Base-by-base conservation (phyloP, 2,329 filamentous ascomycete genomes). In the Aspergillus eucalypticola region DNA sequence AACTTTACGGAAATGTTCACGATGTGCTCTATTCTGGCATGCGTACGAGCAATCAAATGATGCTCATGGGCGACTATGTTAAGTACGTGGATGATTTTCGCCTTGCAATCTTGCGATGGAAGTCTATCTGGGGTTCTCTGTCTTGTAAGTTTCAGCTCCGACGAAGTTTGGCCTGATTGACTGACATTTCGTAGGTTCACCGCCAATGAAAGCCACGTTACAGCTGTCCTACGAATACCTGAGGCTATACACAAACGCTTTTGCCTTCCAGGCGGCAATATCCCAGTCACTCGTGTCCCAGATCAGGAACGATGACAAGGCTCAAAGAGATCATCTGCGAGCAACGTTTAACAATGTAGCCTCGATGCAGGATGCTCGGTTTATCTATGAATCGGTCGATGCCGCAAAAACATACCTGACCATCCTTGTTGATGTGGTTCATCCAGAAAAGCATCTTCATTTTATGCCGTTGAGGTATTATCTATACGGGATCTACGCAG, bases 21-120 rank as follows among this genome's bases (percentile, higher is more conserved):
- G 88, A 91, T 67, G 86, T 90, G 0, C 75, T 91, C 1, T 91
- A 91, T 71, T 89, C 88, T 0, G 89, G 88, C 6, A 88, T 87
- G 54, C 86, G 86, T 17, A 87, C 88, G 44, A 87, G 87, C 58
- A 87, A 88, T 70, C 86, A 90, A 59, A 84, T 88, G 62, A 89
- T 90, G 75, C 78, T 89, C 27, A 87, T 87, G 68, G 88, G 88
- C 1, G 86, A 89, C 65, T 90, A 90, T 69, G 88, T 90, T 62
- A 87, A 90, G 69, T 90, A 90, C 64, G 88, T 91, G 63, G 89
- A 91, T 66, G 89, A 91, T 68, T 90, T 90, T 65, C 83, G 88
- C 3, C 82, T 84, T 1, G 86, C 87, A 2, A 87, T 90, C 10
- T 83, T 88, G 58, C 85, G 85, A 49, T 91, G 89, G 88, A 89